Conservation (phyloP, 2,329 filamentous ascomycete species). For the Ceratocystis papillata region DNA sequence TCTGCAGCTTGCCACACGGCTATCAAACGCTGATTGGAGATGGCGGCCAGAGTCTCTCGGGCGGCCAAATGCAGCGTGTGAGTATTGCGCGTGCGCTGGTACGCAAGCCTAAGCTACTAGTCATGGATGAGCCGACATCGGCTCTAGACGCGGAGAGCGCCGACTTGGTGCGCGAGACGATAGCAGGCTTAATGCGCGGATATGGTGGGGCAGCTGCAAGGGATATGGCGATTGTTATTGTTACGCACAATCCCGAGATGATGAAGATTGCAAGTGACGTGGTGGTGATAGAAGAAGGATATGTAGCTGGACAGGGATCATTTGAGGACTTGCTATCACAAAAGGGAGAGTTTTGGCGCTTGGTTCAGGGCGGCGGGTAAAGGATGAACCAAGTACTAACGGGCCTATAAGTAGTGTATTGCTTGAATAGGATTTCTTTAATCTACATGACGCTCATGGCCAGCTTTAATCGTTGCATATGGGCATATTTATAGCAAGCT, state of each 20-base stretch:
- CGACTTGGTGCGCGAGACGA: conserved; percentile 50
- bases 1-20: conserved; percentile 53
- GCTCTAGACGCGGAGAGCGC: conserved; percentile 64
- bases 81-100: conserved; percentile 71
- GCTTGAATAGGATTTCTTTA: no score
- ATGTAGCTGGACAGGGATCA: conserved; percentile 55
- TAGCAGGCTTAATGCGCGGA: conserved; percentile 42
- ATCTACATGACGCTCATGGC: no score
- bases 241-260: conserved; percentile 77
- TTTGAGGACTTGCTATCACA: conserved; percentile 49
- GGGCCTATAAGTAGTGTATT: neutral
- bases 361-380: conserved; percentile 30
- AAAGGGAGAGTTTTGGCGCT: conserved; percentile 39
- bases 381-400: neutral
- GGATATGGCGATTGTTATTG: conserved; percentile 42
- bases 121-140: conserved; percentile 81
- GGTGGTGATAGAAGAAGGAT: conserved; percentile 57
- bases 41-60: conserved; percentile 61
- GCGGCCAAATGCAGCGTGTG: conserved; percentile 73
- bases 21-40: conserved; percentile 68
- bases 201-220: conserved; percentile 40
- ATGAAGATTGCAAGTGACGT: conserved; percentile 69
- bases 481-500: no score
- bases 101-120: conserved; percentile 57
- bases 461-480: no score